Percentiles rank a stretch among this genome's conserved stretches.
phyloP scores from a whole-genome alignment of 2,329 filamentous ascomycete genomes.

The Sporothrix dimorphospora region DNA sequence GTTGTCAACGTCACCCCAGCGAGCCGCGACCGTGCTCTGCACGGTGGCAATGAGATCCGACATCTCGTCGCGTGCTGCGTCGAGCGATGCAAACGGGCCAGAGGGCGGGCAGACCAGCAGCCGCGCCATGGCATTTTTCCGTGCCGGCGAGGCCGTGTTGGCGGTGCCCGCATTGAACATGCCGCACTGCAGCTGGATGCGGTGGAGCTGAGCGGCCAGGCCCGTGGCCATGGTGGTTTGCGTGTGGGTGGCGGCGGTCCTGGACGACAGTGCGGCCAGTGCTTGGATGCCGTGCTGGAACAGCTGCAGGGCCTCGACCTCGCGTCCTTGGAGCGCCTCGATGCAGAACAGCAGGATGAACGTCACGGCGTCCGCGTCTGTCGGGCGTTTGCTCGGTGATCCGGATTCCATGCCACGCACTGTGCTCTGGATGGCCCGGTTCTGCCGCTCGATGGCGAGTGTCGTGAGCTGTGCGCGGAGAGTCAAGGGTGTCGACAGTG shows the following conservation, averaged over 20 bases:
- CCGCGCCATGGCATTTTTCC: background rate
- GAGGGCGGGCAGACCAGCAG: background rate
- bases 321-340: conserved; percentile 24
- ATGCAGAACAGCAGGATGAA: conserved; percentile 23
- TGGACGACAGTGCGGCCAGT: background rate
- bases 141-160: background rate
- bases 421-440: conserved; percentile 19
- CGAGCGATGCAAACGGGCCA: background rate
- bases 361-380: background rate
- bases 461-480: background rate
- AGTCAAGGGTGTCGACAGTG: background rate
- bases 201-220: conserved; percentile 5
- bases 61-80: conserved; percentile 7
- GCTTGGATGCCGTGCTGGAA: conserved; percentile 6
- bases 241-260: background rate
- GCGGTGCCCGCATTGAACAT: conserved; percentile 10
- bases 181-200: conserved; percentile 3
- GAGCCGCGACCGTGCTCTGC: background rate
- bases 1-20: background rate
- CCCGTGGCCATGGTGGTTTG: background rate
- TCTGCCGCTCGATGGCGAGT: conserved; percentile 8
- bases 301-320: conserved; percentile 13
- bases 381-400: background rate
- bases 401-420: background rate
- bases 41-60: background rate